Percentiles rank a stretch among this genome's conserved stretches.
Evolutionary conservation across 768 basidiomycete species (phyloP).

Genomic region (Strobilomyces confusus): DNA sequence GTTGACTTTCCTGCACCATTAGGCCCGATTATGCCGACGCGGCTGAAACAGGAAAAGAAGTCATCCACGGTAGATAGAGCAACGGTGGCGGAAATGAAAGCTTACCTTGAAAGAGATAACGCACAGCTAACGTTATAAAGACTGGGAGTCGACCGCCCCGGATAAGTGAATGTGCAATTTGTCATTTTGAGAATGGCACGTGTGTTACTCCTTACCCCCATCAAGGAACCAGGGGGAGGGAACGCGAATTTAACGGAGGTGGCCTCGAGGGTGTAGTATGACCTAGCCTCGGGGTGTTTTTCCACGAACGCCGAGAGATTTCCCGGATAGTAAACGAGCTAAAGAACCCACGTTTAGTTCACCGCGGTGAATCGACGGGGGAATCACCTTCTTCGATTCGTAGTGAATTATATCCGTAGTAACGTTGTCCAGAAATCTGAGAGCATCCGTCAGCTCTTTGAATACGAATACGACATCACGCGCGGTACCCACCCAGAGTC

Average conservation of each 20-base stretch:
- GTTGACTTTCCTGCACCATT: slow-evolving; percentile 98
- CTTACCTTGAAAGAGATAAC: slow-evolving; percentile 84
- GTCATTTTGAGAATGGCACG: slow-evolving; percentile 92
- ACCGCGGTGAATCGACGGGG: slow-evolving; percentile 15
- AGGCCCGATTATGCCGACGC: slow-evolving; percentile 87
- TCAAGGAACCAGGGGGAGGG: slow-evolving; percentile 91
- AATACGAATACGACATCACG: slow-evolving; percentile 2
- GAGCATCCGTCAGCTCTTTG: slow-evolving; percentile 4
- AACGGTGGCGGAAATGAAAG: slow-evolving; percentile 24
- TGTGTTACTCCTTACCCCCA: slow-evolving; percentile 96
- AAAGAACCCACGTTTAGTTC: slow-evolving; percentile 14
- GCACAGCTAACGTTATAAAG: slow-evolving; percentile 87
- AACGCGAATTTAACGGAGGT: slow-evolving; percentile 94
- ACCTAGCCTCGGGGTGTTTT: slow-evolving; percentile 87
- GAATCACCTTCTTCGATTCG: slow-evolving; percentile 78
- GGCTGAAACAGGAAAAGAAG: slow-evolving; percentile 44
- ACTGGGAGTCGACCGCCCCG: slow-evolving; percentile 75
- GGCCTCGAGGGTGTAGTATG: slow-evolving; percentile 94
- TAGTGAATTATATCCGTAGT: slow-evolving; percentile 98
- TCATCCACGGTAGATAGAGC: slow-evolving; percentile 11
- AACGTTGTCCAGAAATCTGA: slow-evolving; percentile 88
- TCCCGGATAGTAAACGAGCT: slow-evolving; percentile 92
- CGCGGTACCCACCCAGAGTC: slow-evolving; percentile 78
- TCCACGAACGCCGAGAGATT: slow-evolving; percentile 89
- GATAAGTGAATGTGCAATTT: slow-evolving; percentile 92